Conservation (phyloP, 2,329 filamentous ascomycete genomes). For the Annulohypoxylon truncatum region DNA sequence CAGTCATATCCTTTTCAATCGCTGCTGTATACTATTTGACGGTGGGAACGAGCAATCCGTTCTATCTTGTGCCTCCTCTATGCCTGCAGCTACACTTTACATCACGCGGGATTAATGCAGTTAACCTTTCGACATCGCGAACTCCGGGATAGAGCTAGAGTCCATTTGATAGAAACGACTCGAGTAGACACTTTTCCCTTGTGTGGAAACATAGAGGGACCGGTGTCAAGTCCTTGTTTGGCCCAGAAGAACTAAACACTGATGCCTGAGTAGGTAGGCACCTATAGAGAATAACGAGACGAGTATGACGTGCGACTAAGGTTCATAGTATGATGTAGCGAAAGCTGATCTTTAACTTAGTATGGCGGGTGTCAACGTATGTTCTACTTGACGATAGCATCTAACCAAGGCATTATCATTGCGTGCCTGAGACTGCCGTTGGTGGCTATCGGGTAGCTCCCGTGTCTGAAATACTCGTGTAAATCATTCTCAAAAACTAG, state of each 20-base stretch:
- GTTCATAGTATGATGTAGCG: too few species aligned
- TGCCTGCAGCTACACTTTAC: slow-evolving; percentile 8
- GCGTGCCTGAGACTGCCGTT: background rate
- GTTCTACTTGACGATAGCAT: background rate
- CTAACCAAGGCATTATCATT: background rate
- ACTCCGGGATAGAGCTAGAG: background rate
- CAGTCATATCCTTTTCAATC: slow-evolving; percentile 2
- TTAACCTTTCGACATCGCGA: slow-evolving; percentile 3
- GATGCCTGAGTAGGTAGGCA: too few species aligned
- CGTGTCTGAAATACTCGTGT: background rate
- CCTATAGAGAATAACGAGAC: too few species aligned
- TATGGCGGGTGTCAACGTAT: too few species aligned
- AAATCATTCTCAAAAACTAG: background rate
- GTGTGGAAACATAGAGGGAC: background rate
- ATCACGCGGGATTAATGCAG: slow-evolving; percentile 14
- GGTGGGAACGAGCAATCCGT: background rate
- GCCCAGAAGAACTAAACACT: too few species aligned
- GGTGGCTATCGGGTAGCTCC: background rate
- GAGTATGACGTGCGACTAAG: too few species aligned
- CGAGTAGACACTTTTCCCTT: background rate
- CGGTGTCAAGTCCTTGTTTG: too few species aligned
- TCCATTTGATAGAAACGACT: background rate
- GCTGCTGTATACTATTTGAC: background rate
- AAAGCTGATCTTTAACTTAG: too few species aligned
- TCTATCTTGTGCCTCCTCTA: background rate